These are phyloP conservation scores for Macrotyloma uniflorum DNA, from an alignment of 306 rosid genomes.

Conservation along the genomic window DNA sequence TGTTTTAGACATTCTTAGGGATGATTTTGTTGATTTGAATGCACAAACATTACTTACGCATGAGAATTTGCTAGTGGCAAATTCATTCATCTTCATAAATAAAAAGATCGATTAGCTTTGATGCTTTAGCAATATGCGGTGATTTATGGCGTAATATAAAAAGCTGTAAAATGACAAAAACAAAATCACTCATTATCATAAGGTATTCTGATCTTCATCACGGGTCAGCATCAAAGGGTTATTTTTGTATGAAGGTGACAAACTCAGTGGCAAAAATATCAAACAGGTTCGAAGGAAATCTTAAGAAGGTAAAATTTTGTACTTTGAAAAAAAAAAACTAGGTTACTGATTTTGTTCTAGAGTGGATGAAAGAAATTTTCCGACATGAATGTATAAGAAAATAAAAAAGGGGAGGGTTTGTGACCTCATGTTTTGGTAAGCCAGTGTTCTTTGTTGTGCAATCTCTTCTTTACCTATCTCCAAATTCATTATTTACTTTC, in stretches of 20 bases:
- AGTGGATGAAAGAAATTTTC: not conserved
- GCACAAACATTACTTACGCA: too few species aligned
- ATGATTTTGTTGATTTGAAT: slow-evolving; percentile 23
- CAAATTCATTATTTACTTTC: slow-evolving; percentile 58
- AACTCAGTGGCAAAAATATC: too few species aligned
- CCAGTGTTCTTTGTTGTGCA: slow-evolving; percentile 39
- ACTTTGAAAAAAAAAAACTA: too few species aligned
- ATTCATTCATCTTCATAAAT: not conserved
- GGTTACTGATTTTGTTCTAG: not conserved
- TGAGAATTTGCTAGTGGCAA: not conserved
- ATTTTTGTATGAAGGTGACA: not conserved
- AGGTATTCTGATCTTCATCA: too few species aligned
- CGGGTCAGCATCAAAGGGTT: not conserved
- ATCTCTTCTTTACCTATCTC: slow-evolving; percentile 33
- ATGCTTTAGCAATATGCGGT: not conserved
- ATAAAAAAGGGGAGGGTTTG: not conserved
- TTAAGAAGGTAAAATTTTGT: too few species aligned
- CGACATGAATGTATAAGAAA: not conserved
- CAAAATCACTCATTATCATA: too few species aligned
- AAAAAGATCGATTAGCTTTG: not conserved
- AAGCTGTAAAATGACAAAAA: not conserved
- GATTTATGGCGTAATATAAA: not conserved
- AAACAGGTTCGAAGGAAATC: too few species aligned
- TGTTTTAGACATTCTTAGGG: not conserved
- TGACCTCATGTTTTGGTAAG: slow-evolving; percentile 39